A percentile compares a stretch with the other conserved stretches of the same genome.
These are phyloP conservation scores for Pichia ethanolica DNA, from an alignment of 805 yeast species.

Conservation along the genomic window DNA sequence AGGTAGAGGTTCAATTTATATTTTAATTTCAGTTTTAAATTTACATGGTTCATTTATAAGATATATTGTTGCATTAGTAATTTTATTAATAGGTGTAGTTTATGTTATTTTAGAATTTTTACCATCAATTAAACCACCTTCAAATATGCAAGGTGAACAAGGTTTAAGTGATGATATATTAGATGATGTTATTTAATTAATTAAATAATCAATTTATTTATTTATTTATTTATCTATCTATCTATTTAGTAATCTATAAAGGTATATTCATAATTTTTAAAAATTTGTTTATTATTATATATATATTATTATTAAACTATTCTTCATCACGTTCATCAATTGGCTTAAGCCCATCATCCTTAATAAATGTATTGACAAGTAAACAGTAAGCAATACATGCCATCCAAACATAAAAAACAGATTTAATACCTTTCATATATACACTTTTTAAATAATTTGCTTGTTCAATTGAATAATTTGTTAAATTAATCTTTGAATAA, in stretches of 20 bases:
- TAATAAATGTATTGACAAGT: not conserved
- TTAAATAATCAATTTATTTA: not conserved
- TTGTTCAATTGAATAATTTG: not conserved
- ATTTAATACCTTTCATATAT: not conserved
- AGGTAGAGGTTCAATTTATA: slow-evolving; percentile 65
- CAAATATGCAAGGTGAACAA: slow-evolving; percentile 60
- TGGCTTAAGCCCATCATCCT: not conserved
- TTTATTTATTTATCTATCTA: not conserved
- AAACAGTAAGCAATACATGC: not conserved
- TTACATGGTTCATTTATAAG: slow-evolving; percentile 47
- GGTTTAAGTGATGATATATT: slow-evolving; percentile 28
- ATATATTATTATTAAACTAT: not conserved
- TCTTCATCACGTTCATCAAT: not conserved
- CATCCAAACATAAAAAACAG: slow-evolving; percentile 1
- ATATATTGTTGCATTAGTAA: slow-evolving; percentile 47
- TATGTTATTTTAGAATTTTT: slow-evolving; percentile 60
- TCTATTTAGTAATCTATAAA: not conserved
- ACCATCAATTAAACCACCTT: slow-evolving; percentile 73
- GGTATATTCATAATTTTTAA: not conserved
- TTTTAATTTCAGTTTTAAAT: slow-evolving; percentile 41
- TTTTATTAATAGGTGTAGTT: slow-evolving; percentile 53
- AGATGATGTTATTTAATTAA: slow-evolving; percentile 25
- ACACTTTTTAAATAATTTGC: not conserved
- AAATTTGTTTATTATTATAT: not conserved
- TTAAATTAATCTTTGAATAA: not conserved